A percentile compares a stretch with the other conserved stretches of the same genome.
phyloP scores from a whole-genome alignment of 2,329 filamentous ascomycete genomes.

The Calonectria ilicicola region DNA sequence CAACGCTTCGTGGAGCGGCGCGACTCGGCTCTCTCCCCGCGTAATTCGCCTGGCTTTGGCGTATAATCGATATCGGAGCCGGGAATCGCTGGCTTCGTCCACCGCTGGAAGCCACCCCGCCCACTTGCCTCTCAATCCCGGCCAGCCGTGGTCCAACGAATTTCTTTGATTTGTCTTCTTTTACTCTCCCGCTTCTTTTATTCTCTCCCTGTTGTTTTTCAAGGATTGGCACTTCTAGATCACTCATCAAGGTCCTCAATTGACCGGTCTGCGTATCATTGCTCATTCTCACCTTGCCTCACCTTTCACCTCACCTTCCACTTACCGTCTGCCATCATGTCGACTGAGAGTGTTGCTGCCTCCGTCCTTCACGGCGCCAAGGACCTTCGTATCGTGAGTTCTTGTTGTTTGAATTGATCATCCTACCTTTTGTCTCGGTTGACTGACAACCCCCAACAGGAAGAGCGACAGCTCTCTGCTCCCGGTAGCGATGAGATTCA shows the following conservation, averaged over 20 bases:
- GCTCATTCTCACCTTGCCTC: background rate
- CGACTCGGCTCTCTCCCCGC: conserved; percentile 28
- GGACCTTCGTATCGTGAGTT: conserved; percentile 62
- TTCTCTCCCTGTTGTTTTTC: background rate
- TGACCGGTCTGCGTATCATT: background rate
- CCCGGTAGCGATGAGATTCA: conserved; percentile 70
- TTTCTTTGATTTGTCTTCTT: conserved; percentile 13
- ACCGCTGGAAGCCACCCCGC: conserved; percentile 4
- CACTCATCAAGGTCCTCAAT: conserved; percentile 10
- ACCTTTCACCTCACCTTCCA: conserved; percentile 12
- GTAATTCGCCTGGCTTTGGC: background rate
- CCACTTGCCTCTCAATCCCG: background rate
- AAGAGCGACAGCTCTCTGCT: conserved; percentile 65
- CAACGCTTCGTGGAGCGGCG: conserved; percentile 12
- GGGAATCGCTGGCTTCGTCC: conserved; percentile 14
- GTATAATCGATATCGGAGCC: conserved; percentile 21
- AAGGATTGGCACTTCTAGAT: background rate
- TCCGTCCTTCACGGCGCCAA: conserved; percentile 66
- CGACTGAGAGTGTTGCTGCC: conserved; percentile 53
- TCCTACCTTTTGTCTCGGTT: background rate
- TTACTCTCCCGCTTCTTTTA: background rate
- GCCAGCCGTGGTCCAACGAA: background rate
- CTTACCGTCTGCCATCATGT: conserved; percentile 35
- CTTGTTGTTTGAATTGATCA: background rate
- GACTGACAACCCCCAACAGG: conserved; percentile 51